Base-by-base conservation (phyloP, 805 yeast species). In the Ogataea allantospora region DNA sequence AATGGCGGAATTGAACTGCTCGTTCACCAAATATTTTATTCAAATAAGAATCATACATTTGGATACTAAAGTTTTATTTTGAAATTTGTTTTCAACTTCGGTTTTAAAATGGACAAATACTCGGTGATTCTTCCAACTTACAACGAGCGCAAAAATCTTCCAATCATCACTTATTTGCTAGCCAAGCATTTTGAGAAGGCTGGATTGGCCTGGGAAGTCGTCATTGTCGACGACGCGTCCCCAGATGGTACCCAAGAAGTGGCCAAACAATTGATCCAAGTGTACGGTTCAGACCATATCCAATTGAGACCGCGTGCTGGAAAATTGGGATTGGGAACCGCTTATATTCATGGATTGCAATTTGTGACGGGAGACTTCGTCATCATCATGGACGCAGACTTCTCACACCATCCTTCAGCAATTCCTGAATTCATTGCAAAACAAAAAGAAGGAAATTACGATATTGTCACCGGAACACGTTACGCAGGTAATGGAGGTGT, bases 401-500 rank as follows among this genome's bases (percentile, higher is more conserved):
- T 83, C 64, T 79, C 87, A 6, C 91, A 83, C 60, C 88, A 80
- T 58, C 91, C 91, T 16, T 80, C 78, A 50, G 83, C 88, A 19
- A 83, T 83, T 59, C 91, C 89, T 6, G 68, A 80, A 57, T 82
- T 83, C 58, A 82, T 83, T 53, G 72, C 70, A 37, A 77, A 77
- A 57, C 91, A 83, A 51, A 67, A 73, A 54, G 57, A 53, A 30
- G 54, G 55, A 9, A 55, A 77, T 53, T 77, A 55, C 48, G 83
- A 77, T 51, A 77, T 77, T 57, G 67, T 62, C 16, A 62, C 67
- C 1, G 67, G 67, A 35, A 83, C 91, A 7, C 73, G 91, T 54
- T 83, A 83, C 52, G 83, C 84, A 8, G 89, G 89, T 11, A 70
- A 83, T 50, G 91, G 91, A 21, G 91, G 91, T 33, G 91, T 83